phyloP scores from a whole-genome alignment of 305 asterid species.

The Fraxinus baroniana region DNA sequence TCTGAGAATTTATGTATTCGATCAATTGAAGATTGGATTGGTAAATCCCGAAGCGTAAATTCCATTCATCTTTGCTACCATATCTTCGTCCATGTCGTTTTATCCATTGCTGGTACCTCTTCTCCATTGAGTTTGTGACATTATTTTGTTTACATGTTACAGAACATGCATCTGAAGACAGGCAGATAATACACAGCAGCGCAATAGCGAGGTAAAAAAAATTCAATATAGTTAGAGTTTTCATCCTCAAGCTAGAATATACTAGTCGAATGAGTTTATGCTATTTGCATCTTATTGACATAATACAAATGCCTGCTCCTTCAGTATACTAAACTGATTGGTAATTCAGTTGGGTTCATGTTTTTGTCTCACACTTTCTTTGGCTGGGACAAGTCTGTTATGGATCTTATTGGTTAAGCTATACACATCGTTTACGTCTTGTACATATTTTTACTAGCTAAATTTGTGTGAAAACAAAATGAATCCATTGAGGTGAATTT shows the following conservation, averaged over 20 bases:
- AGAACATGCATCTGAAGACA: slow-evolving; percentile 30
- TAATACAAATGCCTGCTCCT: slow-evolving; percentile 5
- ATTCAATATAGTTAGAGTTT: slow-evolving; percentile 9
- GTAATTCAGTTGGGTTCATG: slow-evolving; percentile 47
- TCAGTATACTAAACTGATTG: slow-evolving; percentile 23
- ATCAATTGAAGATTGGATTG: slow-evolving; percentile 45
- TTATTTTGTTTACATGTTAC: neutral
- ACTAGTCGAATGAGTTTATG: slow-evolving; percentile 1
- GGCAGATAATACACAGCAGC: slow-evolving; percentile 28
- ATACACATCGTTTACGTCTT: slow-evolving; percentile 25
- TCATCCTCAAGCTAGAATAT: slow-evolving; percentile 27
- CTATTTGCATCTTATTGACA: neutral
- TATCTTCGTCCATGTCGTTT: slow-evolving; percentile 36
- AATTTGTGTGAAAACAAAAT: neutral
- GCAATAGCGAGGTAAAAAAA: slow-evolving; percentile 15
- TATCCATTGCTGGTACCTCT: slow-evolving; percentile 52
- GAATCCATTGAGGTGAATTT: slow-evolving; percentile 8
- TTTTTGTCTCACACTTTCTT: slow-evolving; percentile 28
- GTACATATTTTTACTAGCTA: neutral
- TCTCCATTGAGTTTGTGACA: slow-evolving; percentile 18
- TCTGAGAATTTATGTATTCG: slow-evolving; percentile 51
- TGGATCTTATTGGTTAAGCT: slow-evolving; percentile 18
- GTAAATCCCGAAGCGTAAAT: slow-evolving; percentile 56
- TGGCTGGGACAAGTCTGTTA: slow-evolving; percentile 38
- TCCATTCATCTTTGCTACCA: slow-evolving; percentile 44